Conservation (phyloP, 2,329 filamentous ascomycete species). For the Aureobasidium sp. region DNA sequence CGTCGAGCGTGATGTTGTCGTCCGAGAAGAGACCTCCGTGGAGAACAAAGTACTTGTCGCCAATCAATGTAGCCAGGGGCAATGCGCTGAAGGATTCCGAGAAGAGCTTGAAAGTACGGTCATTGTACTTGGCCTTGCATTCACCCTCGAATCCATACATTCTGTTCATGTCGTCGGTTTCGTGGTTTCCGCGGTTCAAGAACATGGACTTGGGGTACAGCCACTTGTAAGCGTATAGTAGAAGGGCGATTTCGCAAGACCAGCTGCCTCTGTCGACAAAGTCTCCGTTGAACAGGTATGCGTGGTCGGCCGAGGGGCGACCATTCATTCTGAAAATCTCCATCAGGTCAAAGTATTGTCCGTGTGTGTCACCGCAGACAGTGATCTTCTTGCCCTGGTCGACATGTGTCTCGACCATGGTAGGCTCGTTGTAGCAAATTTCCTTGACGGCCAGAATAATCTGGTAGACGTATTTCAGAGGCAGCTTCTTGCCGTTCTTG, state of each 20-base stretch:
- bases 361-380: constrained; percentile 95
- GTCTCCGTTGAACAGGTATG: constrained; percentile 96
- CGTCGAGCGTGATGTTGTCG: constrained; percentile 83
- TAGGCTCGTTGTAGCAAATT: constrained; percentile 84
- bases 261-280: constrained; percentile 97
- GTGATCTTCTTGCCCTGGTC: constrained; percentile 73
- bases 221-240: constrained; percentile 97
- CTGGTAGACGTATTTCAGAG: constrained; percentile 95
- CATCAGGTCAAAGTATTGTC: constrained; percentile 92
- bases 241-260: constrained; percentile 92
- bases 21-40: constrained; percentile 95
- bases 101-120: constrained; percentile 92
- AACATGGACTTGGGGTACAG: constrained; percentile 76
- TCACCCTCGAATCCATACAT: constrained; percentile 98
- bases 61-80: constrained; percentile 84
- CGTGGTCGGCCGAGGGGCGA: constrained; percentile 74
- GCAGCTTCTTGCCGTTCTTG: constrained; percentile 90
- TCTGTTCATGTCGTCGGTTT: constrained; percentile 98
- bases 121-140: constrained; percentile 96
- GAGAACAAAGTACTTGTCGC: constrained; percentile 82
- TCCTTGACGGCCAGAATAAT: constrained; percentile 87
- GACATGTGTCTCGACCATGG: constrained; percentile 91
- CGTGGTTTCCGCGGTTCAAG: constrained; percentile 95
- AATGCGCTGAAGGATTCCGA: constrained; percentile 96
- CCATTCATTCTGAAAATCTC: constrained; percentile 93